Conservation (phyloP, 257 asterid species). For the Solanum habrochaites region DNA sequence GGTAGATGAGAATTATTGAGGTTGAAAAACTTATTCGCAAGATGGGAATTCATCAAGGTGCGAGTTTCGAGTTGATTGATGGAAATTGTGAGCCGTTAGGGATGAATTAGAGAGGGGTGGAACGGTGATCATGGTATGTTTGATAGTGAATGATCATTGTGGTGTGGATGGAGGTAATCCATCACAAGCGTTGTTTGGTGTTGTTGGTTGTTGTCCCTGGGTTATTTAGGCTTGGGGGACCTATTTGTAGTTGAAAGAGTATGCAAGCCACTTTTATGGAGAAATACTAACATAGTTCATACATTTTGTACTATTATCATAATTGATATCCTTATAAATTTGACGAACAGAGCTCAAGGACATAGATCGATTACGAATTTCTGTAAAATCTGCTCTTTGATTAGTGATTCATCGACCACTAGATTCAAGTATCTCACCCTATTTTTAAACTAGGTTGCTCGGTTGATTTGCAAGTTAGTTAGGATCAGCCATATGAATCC, state of each 20-base stretch:
- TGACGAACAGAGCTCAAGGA: conserved; percentile 59
- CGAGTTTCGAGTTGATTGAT: conserved; percentile 5
- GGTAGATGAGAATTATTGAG: neutral
- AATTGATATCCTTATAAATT: conserved; percentile 36
- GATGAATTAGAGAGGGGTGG: conserved; percentile 1
- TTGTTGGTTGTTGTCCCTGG: conserved; percentile 27
- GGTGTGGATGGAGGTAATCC: conserved; percentile 26
- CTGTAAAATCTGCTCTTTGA: too few species aligned
- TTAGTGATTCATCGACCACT: too few species aligned
- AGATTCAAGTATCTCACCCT: too few species aligned
- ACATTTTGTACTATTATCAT: conserved; percentile 27
- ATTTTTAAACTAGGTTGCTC: too few species aligned
- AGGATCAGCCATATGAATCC: too few species aligned
- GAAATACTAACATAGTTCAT: conserved; percentile 24
- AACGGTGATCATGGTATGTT: neutral
- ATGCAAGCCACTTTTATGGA: conserved; percentile 72
- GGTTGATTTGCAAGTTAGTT: too few species aligned
- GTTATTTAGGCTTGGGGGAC: conserved; percentile 38
- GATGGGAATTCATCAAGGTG: conserved; percentile 17
- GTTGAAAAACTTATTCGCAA: conserved; percentile 19
- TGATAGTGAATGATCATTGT: conserved; percentile 3
- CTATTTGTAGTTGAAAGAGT: conserved; percentile 56
- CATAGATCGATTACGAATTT: conserved; percentile 22
- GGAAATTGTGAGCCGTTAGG: neutral
- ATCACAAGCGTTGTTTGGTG: neutral